Conservation (phyloP, 257 asterid genomes). For the Galeopsis tetrahit region DNA sequence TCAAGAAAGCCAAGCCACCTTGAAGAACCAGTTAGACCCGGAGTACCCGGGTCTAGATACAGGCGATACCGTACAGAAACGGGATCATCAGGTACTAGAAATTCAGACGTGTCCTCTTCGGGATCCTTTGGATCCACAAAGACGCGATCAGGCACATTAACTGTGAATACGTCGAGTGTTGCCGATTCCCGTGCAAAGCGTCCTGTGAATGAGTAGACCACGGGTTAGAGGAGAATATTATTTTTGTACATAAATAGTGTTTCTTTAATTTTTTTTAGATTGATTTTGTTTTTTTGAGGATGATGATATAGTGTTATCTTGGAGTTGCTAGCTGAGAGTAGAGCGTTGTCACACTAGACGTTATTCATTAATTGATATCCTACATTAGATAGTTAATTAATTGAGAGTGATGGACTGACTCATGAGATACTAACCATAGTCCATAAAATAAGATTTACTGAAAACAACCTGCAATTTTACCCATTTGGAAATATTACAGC, state of each 20-base stretch:
- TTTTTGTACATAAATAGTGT: slow-evolving; percentile 34
- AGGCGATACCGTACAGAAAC: slow-evolving; percentile 45
- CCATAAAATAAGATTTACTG: too few relatives aligned
- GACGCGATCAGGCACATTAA: slow-evolving; percentile 48
- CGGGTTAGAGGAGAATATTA: slow-evolving; percentile 29
- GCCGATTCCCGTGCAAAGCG: slow-evolving; percentile 34
- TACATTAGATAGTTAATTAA: too few relatives aligned
- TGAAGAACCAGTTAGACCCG: slow-evolving; percentile 83
- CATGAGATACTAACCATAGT: too few relatives aligned
- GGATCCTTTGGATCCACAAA: slow-evolving; percentile 50
- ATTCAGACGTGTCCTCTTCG: slow-evolving; percentile 55
- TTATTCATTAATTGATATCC: too few relatives aligned
- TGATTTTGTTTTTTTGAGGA: not conserved
- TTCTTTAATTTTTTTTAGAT: slow-evolving; percentile 19
- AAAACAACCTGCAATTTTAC: too few relatives aligned
- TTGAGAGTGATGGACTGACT: too few relatives aligned
- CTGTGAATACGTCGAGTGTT: slow-evolving; percentile 45
- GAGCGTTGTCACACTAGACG: too few relatives aligned
- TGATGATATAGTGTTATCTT: not conserved
- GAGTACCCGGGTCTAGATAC: slow-evolving; percentile 65
- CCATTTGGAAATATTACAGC: too few relatives aligned
- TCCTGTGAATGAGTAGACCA: slow-evolving; percentile 34
- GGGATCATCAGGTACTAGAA: slow-evolving; percentile 46
- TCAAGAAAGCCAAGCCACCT: slow-evolving; percentile 70
- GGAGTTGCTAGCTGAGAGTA: too few relatives aligned